Evolutionary conservation across 371 early-diverging fungal genomes (phyloP).

Genomic region (Mitosporidium daphniae): DNA sequence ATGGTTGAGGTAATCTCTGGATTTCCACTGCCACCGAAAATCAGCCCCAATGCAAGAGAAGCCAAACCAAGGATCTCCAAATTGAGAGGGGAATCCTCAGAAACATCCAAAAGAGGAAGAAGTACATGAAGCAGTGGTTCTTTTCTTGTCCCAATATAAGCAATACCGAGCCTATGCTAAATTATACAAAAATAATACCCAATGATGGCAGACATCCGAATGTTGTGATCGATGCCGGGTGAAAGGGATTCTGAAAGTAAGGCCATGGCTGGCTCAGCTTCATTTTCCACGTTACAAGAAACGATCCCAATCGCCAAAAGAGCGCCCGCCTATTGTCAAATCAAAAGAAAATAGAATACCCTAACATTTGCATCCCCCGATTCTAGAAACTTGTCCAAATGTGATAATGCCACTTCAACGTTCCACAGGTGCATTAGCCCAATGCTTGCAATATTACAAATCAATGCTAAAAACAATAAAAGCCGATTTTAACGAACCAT

Average conservation of each 20-base stretch:
- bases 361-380: slow-evolving; percentile 46
- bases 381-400: slow-evolving; percentile 67
- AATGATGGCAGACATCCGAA: slow-evolving; percentile 18
- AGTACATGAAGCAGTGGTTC: slow-evolving; percentile 42
- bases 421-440: slow-evolving; percentile 70
- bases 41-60: slow-evolving; percentile 46
- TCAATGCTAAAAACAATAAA: slow-evolving; percentile 16
- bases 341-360: slow-evolving; percentile 6
- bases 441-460: slow-evolving; percentile 62
- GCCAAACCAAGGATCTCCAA: slow-evolving; percentile 62
- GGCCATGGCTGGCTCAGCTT: slow-evolving; percentile 62
- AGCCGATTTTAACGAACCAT: slow-evolving; percentile 8
- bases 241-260: slow-evolving; percentile 42
- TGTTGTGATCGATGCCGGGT: slow-evolving; percentile 15
- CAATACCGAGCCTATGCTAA: slow-evolving; percentile 20
- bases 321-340: slow-evolving; percentile 36
- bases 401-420: slow-evolving; percentile 40
- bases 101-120: slow-evolving; percentile 33
- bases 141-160: slow-evolving; percentile 58
- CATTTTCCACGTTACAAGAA: slow-evolving; percentile 45
- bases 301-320: slow-evolving; percentile 62
- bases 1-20: slow-evolving; percentile 60
- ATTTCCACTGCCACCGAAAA: slow-evolving; percentile 55
- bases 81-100: slow-evolving; percentile 31
- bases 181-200: slow-evolving; percentile 10